Percentiles rank a stretch among this genome's conserved stretches.
Evolutionary conservation across 257 asterid genomes (phyloP).

Genomic region (Solanum ossicruentum): DNA sequence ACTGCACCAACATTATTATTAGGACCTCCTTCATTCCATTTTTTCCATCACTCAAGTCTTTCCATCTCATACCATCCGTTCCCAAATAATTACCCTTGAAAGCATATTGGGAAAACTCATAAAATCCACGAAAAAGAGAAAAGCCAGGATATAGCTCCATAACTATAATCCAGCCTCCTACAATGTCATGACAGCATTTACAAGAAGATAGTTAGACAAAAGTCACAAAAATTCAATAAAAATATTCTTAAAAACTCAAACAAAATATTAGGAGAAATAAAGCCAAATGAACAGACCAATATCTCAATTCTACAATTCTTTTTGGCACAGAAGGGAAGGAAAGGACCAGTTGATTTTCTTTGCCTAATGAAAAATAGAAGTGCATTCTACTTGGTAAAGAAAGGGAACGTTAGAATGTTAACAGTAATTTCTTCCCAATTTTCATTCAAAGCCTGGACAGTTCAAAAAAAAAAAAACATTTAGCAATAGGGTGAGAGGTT

Average conservation of each 20-base stretch:
- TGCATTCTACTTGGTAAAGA: background rate
- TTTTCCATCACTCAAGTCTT: constrained; percentile 38
- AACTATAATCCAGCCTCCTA: constrained; percentile 74
- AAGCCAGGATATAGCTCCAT: constrained; percentile 95
- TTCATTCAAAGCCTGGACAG: background rate
- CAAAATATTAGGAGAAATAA: background rate
- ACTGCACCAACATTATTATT: constrained; percentile 63
- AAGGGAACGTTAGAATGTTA: background rate
- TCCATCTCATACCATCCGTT: constrained; percentile 90
- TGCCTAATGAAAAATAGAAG: background rate
- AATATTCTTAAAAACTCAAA: background rate
- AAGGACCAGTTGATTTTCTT: background rate
- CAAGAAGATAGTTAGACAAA: background rate
- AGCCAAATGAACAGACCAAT: background rate
- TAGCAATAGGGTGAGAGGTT: background rate
- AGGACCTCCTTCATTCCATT: constrained; percentile 71
- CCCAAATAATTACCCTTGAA: constrained; percentile 65
- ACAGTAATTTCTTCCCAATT: background rate
- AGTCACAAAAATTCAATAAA: background rate
- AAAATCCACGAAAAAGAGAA: constrained; percentile 77
- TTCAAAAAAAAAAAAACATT: background rate
- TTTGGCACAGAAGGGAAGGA: background rate
- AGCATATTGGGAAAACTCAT: constrained; percentile 72
- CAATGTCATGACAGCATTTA: constrained; percentile 7
- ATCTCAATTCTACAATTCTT: background rate